Evolutionary conservation across 2,329 filamentous ascomycete species (phyloP).

Genomic region (Phyllachora maydis): DNA sequence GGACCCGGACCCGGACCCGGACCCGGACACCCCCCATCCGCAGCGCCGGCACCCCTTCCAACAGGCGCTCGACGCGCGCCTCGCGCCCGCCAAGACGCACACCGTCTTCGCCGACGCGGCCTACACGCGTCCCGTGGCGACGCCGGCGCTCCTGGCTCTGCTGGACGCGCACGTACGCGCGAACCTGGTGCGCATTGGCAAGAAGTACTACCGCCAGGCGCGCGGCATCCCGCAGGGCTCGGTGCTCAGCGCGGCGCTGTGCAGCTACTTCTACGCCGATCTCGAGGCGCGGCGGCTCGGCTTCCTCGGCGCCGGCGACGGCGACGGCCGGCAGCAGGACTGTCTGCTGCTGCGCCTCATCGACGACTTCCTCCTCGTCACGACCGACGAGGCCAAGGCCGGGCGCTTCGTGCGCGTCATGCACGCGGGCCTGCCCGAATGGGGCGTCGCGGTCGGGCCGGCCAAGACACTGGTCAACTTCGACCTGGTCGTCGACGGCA

Average conservation of each 20-base stretch:
- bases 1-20: too few species aligned
- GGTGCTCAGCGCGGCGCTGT: conserved; percentile 66
- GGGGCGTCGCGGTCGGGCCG: conserved; percentile 59
- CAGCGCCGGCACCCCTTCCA: too few species aligned
- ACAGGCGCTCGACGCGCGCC: conserved; percentile 8
- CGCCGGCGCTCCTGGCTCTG: conserved; percentile 42
- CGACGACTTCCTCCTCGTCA: conserved; percentile 87
- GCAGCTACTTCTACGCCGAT: conserved; percentile 90
- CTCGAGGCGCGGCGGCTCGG: conserved; percentile 49
- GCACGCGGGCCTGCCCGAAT: conserved; percentile 58
- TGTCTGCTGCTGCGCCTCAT: conserved; percentile 63
- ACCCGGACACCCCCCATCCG: background rate
- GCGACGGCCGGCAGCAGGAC: conserved; percentile 12
- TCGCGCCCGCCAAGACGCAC: conserved; percentile 29
- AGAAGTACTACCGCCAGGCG: conserved; percentile 73
- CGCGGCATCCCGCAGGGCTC: conserved; percentile 87
- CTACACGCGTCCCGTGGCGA: conserved; percentile 32
- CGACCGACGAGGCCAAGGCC: conserved; percentile 44
- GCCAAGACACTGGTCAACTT: conserved; percentile 79
- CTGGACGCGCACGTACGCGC: conserved; percentile 60
- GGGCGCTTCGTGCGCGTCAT: conserved; percentile 56
- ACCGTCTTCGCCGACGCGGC: conserved; percentile 61
- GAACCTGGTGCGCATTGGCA: conserved; percentile 77
- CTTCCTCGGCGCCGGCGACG: conserved; percentile 1
- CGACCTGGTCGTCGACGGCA: conserved; percentile 33